phyloP scores from a whole-genome alignment of 495 filamentous ascomycete genomes.

The Massariosphaeria phaeospora region DNA sequence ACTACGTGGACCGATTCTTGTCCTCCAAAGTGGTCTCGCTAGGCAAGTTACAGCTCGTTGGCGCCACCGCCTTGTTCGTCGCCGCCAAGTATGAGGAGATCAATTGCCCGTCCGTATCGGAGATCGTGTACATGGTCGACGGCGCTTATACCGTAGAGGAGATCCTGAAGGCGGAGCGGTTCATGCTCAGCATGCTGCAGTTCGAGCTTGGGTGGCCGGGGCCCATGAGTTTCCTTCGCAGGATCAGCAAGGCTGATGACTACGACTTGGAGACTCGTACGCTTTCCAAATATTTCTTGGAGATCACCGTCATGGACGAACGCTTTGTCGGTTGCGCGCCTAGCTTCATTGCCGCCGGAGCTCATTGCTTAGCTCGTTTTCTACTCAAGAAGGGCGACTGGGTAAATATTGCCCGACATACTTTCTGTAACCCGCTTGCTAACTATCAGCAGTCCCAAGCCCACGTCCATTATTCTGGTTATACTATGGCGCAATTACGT shows the following conservation, averaged over 20 bases:
- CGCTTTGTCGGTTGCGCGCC: slow-evolving; percentile 87
- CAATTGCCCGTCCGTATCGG: slow-evolving; percentile 86
- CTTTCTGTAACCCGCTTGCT: too few relatives aligned
- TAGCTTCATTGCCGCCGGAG: slow-evolving; percentile 85
- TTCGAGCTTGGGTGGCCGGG: slow-evolving; percentile 96
- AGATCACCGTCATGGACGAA: slow-evolving; percentile 96
- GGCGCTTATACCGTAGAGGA: slow-evolving; percentile 81
- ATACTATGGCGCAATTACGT: slow-evolving; percentile 78
- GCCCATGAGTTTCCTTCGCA: slow-evolving; percentile 93
- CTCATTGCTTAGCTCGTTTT: slow-evolving; percentile 85
- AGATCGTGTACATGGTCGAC: slow-evolving; percentile 99
- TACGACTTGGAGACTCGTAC: slow-evolving; percentile 95
- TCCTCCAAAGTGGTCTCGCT: slow-evolving; percentile 91
- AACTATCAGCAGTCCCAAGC: slow-evolving; percentile 57
- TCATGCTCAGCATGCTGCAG: slow-evolving; percentile 93
- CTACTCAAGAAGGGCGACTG: slow-evolving; percentile 86
- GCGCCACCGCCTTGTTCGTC: slow-evolving; percentile 91
- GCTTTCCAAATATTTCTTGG: slow-evolving; percentile 95
- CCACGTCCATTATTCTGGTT: slow-evolving; percentile 87
- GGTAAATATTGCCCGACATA: slow-evolving; percentile 64
- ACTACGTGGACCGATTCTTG: slow-evolving; percentile 95
- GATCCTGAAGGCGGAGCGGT: slow-evolving; percentile 93
- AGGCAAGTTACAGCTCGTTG: slow-evolving; percentile 91
- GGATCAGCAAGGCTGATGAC: slow-evolving; percentile 97
- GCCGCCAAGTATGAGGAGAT: slow-evolving; percentile 99